phyloP scores from a whole-genome alignment of 2,329 filamentous ascomycete genomes.

The Aspergillus japonicus region DNA sequence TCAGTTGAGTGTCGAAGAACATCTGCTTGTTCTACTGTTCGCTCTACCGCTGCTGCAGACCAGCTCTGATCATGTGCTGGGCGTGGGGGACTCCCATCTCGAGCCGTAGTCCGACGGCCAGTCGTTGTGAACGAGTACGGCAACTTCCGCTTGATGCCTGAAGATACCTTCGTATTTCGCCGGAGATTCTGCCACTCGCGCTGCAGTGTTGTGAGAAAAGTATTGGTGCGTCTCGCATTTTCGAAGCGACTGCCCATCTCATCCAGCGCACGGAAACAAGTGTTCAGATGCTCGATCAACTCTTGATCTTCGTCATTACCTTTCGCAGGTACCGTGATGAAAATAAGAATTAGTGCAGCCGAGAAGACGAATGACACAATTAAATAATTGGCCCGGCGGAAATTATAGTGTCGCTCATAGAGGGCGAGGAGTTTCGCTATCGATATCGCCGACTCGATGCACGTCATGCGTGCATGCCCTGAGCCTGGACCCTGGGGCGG shows the following conservation, averaged over 20 bases:
- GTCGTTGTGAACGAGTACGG: too few species aligned
- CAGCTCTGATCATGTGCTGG: constrained; percentile 11
- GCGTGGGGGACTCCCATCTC: too few species aligned
- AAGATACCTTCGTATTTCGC: constrained; percentile 7
- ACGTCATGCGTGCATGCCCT: constrained; percentile 45
- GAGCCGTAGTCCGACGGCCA: too few species aligned
- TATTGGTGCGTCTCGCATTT: constrained; percentile 42
- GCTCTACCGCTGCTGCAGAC: constrained; percentile 20
- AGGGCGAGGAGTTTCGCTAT: constrained; percentile 43
- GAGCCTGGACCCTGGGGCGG: constrained; percentile 46
- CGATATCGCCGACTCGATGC: constrained; percentile 42
- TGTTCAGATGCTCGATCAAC: constrained; percentile 40
- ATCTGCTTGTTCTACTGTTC: neutral
- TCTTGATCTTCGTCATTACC: constrained; percentile 25
- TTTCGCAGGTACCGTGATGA: constrained; percentile 33
- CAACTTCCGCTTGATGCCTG: too few species aligned
- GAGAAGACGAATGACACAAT: constrained; percentile 48
- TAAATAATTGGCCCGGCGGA: constrained; percentile 46
- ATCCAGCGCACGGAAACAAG: constrained; percentile 45
- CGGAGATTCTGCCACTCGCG: constrained; percentile 41
- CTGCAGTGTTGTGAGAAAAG: constrained; percentile 40
- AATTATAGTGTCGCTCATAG: constrained; percentile 44
- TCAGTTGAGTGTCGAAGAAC: neutral
- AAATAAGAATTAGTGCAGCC: constrained; percentile 43
- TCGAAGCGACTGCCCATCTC: constrained; percentile 43